Percentiles rank a stretch among this genome's conserved stretches.
Conservation (phyloP, 2,329 filamentous ascomycete genomes). For the Cercospora citrullina region DNA sequence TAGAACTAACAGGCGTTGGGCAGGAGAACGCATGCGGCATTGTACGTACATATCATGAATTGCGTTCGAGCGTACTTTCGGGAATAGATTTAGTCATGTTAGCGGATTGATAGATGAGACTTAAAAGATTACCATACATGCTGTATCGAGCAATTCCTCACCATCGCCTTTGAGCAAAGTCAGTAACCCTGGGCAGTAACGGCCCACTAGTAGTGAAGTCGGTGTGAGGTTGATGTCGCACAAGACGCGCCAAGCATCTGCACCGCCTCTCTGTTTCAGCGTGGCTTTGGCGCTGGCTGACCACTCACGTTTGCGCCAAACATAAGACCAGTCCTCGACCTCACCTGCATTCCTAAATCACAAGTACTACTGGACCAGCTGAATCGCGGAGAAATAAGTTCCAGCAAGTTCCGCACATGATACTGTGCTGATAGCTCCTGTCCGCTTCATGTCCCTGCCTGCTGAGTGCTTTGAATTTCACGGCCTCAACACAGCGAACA, state of each 20-base stretch:
- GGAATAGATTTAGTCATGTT: not conserved
- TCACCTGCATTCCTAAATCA: not conserved
- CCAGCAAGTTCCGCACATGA: not conserved
- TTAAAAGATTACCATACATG: not conserved
- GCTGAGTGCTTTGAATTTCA: not conserved
- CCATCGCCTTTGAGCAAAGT: not conserved
- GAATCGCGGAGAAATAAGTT: not conserved
- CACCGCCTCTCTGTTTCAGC: conserved; percentile 4
- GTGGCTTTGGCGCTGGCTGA: not conserved
- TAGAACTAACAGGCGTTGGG: not conserved
- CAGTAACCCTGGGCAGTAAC: not conserved
- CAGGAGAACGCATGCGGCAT: not conserved
- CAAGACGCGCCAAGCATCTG: conserved; percentile 9
- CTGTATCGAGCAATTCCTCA: not conserved
- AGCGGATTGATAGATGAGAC: not conserved
- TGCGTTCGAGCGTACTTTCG: not conserved
- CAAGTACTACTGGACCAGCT: not conserved
- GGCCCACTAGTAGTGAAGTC: not conserved
- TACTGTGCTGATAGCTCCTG: not conserved
- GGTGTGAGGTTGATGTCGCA: not conserved
- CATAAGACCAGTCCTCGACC: not conserved
- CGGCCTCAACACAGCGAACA: not conserved
- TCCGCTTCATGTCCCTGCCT: not conserved
- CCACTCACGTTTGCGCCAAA: conserved; percentile 3
- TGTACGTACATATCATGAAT: not conserved